Percentiles rank a stretch among this genome's conserved stretches.
phyloP scores from a whole-genome alignment of 176 grass and related monocot species.

The Cocos nucifera region DNA sequence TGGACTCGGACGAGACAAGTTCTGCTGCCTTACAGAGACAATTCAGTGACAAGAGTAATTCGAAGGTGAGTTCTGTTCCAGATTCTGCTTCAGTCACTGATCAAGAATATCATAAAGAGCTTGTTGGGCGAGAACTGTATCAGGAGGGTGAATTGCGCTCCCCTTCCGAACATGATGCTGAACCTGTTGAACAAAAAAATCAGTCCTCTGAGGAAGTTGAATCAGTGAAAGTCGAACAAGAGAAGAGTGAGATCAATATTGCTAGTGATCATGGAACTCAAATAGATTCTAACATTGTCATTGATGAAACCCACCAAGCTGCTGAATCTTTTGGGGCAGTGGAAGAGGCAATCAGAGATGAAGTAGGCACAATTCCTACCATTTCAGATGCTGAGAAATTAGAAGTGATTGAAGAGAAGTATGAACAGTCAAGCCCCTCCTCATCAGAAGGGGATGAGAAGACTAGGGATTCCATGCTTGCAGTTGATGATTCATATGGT shows the following conservation, averaged over 20 bases:
- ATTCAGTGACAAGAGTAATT: conserved; percentile 18
- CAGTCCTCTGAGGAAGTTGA: neutral
- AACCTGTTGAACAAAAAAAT: neutral
- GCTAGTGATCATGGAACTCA: neutral
- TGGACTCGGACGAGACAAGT: neutral
- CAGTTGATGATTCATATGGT: neutral
- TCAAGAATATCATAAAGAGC: conserved; percentile 7
- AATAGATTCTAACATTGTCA: neutral
- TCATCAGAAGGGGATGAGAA: neutral
- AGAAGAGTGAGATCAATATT: neutral
- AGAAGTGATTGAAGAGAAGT: conserved; percentile 5
- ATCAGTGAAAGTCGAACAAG: neutral
- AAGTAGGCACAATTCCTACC: neutral
- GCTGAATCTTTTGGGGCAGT: neutral
- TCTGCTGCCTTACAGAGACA: conserved; percentile 9
- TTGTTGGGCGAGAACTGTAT: neutral
- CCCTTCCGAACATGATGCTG: conserved; percentile 2
- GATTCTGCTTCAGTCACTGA: conserved; percentile 6
- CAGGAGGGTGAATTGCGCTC: neutral
- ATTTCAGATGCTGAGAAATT: conserved; percentile 12
- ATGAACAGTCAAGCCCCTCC: neutral
- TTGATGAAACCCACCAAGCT: neutral
- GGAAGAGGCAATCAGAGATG: conserved; percentile 7
- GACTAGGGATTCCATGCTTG: neutral
- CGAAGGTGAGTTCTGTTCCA: conserved; percentile 8